Evolutionary conservation across 352 stramenopile genomes (phyloP), one percentile per base, ranked within the genome.

Genomic region (Pythium periplocum): DNA sequence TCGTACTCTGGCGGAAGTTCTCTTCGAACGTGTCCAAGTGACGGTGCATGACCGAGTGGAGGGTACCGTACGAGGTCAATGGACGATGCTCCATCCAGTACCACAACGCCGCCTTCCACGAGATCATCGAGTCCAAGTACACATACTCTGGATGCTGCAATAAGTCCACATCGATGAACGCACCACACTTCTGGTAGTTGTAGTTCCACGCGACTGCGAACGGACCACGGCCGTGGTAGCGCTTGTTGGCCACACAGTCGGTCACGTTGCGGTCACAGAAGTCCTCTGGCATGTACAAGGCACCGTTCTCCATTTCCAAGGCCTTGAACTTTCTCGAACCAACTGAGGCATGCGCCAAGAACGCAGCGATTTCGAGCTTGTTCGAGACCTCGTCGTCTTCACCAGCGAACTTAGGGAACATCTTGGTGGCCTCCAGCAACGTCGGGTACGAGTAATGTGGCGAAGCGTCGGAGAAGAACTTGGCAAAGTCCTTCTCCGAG

Each of bases 131-230:
- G 32, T 61, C 51, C 11, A 50, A 17, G 2, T 48, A 47, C 5
- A 65, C 53, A 12, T 51, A 48, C 8, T 65, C 58, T n/a, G 58
- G 58, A n/a, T 61, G 17, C 2, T 3, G 1, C 11, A 65, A 4
- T 4, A 65, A 38, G 33, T 65, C 58, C 11, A 53, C 26, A 43
- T 38, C 51, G 11, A 59, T 35, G 4, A 30, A 34, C 12, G 6
- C 34, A n/a, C 58, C 58, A 48, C 55, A 65, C 30, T 54, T 49
- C n/a, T 45, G 33, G 52, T 65, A 65, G 53, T 65, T 65, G 52
- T 65, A 61, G 40, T 65, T 65, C 58, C 58, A 65, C 33, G 51
- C 39, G 17, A 65, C 8, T 45, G 49, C 35, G 10, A 65, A 54
- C 26, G 58, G 17, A 33, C 58, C 58, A n/a, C 58, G 58, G 31